phyloP scores from a whole-genome alignment of 805 yeast genomes.

The Pichia pseudocactophila region DNA sequence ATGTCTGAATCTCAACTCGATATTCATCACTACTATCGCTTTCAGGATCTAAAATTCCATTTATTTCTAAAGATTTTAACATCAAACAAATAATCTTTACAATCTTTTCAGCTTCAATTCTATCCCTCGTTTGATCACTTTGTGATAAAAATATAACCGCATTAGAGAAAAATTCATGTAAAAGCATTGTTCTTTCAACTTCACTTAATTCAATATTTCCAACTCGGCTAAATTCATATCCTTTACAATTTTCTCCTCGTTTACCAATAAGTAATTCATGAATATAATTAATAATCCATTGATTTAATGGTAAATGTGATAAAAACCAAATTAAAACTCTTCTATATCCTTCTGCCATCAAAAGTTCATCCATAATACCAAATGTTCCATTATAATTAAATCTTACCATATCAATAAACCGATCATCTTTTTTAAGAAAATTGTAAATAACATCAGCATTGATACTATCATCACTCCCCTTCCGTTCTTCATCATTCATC shows the following conservation, averaged over 20 bases:
- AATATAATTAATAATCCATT: conserved; percentile 50
- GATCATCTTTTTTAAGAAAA: conserved; percentile 33
- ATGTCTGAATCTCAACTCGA: conserved; percentile 48
- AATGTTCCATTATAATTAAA: conserved; percentile 46
- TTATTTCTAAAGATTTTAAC: conserved; percentile 43
- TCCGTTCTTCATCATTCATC: conserved; percentile 15
- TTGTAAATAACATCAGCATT: conserved; percentile 46
- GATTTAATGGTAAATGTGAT: conserved; percentile 51
- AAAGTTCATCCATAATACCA: conserved; percentile 56
- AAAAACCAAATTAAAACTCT: conserved; percentile 59
- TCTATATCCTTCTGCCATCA: conserved; percentile 60
- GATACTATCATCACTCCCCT: conserved; percentile 22
- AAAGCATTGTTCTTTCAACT: conserved; percentile 54
- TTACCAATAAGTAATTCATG: conserved; percentile 49
- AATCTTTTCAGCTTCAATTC: conserved; percentile 24
- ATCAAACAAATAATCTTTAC: conserved; percentile 54
- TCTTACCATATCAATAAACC: conserved; percentile 41
- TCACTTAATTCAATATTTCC: conserved; percentile 48
- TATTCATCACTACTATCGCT: conserved; percentile 43
- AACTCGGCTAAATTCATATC: conserved; percentile 42
- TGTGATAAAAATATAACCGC: conserved; percentile 37
- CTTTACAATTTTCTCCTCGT: conserved; percentile 37
- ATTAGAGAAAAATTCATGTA: conserved; percentile 62
- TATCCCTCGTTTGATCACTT: conserved; percentile 19
- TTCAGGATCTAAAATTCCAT: conserved; percentile 33